Evolutionary conservation across 441 rosid genomes (phyloP).

Genomic region (Mallotus repandus): DNA sequence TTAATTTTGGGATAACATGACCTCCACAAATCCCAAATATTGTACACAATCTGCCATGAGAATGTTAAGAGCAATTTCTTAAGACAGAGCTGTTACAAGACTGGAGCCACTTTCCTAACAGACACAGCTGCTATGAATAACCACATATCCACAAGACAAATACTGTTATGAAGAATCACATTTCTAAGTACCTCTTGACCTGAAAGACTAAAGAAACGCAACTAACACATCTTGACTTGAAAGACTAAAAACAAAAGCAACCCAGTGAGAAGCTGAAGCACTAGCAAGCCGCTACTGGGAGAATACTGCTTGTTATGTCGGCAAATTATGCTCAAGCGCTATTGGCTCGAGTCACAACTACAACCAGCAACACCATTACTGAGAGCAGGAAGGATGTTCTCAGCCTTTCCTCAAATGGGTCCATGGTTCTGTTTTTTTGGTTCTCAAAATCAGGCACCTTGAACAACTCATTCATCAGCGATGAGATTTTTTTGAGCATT

Average conservation of each 20-base stretch:
- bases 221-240: background rate
- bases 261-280: conserved; percentile 8
- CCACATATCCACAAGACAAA: background rate
- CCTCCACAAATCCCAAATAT: background rate
- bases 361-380: conserved; percentile 64
- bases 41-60: background rate
- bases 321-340: conserved; percentile 52
- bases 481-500: conserved; percentile 51
- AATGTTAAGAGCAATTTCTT: background rate
- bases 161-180: background rate
- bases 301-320: conserved; percentile 45
- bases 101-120: background rate
- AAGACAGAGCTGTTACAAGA: background rate
- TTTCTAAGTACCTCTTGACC: background rate
- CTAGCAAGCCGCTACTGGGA: background rate
- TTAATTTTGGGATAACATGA: no score
- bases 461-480: conserved; percentile 55
- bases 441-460: conserved; percentile 28
- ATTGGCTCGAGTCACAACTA: conserved; percentile 56
- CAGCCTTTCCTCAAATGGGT: conserved; percentile 61
- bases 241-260: background rate
- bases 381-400: conserved; percentile 67
- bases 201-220: background rate
- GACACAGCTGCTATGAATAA: background rate
- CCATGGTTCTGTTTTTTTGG: conserved; percentile 30